Percentiles rank a stretch among this genome's conserved stretches.
Evolutionary conservation across 345 rosid species (phyloP).

Genomic region (Rhodamnia rubescens): DNA sequence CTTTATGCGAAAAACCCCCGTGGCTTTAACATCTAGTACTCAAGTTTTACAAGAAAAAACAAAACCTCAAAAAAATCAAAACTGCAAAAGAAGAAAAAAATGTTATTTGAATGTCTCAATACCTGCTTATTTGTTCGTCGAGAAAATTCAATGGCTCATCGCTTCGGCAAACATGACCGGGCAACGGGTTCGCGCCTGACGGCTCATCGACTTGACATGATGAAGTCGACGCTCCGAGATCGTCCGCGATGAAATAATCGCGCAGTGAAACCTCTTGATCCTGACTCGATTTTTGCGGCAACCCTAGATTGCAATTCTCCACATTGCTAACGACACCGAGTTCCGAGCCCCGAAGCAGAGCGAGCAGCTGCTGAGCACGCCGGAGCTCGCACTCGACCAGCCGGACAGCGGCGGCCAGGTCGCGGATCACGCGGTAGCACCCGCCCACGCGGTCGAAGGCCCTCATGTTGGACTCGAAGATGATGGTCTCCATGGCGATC

Average conservation of each 20-base stretch:
- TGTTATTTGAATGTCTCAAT: neutral
- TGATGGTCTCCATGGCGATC: slow-evolving; percentile 13
- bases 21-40: no score
- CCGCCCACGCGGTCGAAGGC: slow-evolving; percentile 37
- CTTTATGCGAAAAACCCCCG: no score
- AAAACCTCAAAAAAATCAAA: no score
- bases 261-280: neutral
- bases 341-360: neutral
- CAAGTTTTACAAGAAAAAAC: no score
- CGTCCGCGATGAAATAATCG: neutral
- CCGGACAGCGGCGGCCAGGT: neutral
- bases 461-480: slow-evolving; percentile 30
- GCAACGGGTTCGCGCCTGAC: neutral
- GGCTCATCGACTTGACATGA: neutral
- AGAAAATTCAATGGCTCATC: neutral
- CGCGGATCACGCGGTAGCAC: neutral
- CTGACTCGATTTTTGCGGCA: neutral
- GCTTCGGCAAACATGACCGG: neutral
- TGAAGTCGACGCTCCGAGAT: neutral
- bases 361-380: neutral
- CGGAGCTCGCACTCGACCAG: neutral
- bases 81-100: no score
- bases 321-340: neutral
- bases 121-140: neutral
- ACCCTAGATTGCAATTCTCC: neutral